Percentiles rank a stretch among this genome's conserved stretches.
phyloP scores from a whole-genome alignment of 2,329 filamentous ascomycete genomes.

The Fusarium sp. region DNA sequence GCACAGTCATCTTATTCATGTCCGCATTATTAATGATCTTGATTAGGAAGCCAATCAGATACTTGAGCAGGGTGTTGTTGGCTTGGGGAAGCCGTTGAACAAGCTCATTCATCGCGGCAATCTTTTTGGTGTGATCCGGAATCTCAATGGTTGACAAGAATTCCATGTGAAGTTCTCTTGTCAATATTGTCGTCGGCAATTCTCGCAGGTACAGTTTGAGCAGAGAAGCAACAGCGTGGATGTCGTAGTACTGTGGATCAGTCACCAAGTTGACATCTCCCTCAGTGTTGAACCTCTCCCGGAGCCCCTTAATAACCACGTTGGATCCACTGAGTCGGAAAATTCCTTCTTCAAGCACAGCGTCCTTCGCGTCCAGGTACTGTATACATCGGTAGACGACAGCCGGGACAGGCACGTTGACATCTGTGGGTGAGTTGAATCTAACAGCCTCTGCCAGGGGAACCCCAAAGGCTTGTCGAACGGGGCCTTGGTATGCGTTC shows the following conservation, averaged over 20 bases:
- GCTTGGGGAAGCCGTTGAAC: slow-evolving; percentile 83
- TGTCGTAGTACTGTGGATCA: slow-evolving; percentile 90
- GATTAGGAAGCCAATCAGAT: slow-evolving; percentile 89
- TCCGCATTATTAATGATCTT: slow-evolving; percentile 91
- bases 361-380: slow-evolving; percentile 86
- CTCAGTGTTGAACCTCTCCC: slow-evolving; percentile 93
- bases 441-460: slow-evolving; percentile 88
- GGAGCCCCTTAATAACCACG: slow-evolving; percentile 88
- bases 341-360: slow-evolving; percentile 89
- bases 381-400: slow-evolving; percentile 97
- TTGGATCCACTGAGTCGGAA: slow-evolving; percentile 98
- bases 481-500: slow-evolving; percentile 62
- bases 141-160: slow-evolving; percentile 89
- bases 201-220: slow-evolving; percentile 95
- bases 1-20: slow-evolving; percentile 97
- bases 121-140: slow-evolving; percentile 78
- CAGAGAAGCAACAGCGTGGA: slow-evolving; percentile 93
- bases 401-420: slow-evolving; percentile 82
- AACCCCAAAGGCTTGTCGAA: slow-evolving; percentile 84
- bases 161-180: slow-evolving; percentile 87
- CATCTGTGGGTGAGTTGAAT: slow-evolving; percentile 78
- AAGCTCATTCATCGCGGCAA: slow-evolving; percentile 79
- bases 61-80: slow-evolving; percentile 85
- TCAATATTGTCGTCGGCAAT: slow-evolving; percentile 90
- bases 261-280: slow-evolving; percentile 88